These are phyloP conservation scores for Artemisia annua DNA, from an alignment of 129 eudicot species.

Conservation along the genomic window DNA sequence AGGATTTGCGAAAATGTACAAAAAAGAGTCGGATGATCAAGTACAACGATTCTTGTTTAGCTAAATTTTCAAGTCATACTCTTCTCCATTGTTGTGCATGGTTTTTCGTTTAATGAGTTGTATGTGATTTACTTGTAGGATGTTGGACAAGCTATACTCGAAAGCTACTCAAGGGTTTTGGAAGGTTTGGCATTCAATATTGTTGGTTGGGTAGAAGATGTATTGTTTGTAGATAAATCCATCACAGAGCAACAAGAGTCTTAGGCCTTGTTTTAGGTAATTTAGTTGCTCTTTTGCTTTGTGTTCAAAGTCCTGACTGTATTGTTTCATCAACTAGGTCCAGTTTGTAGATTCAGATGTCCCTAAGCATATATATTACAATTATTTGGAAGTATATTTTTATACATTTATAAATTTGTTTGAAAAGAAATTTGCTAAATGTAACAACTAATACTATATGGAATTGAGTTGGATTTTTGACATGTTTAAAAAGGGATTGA, in stretches of 20 bases:
- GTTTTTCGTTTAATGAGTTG: not conserved
- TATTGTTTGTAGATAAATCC: conserved; percentile 63
- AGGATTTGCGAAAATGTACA: not conserved
- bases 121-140: conserved; percentile 40
- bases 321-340: too few relatives aligned
- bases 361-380: too few relatives aligned
- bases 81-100: not conserved
- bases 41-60: not conserved
- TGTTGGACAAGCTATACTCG: conserved; percentile 68
- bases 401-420: too few relatives aligned
- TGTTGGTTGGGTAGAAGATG: conserved; percentile 88
- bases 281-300: too few relatives aligned
- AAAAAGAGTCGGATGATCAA: too few relatives aligned
- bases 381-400: too few relatives aligned
- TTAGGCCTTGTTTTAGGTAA: conserved; percentile 5
- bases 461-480: too few relatives aligned
- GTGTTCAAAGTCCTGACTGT: too few relatives aligned
- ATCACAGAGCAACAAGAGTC: conserved; percentile 39
- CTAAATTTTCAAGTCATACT: not conserved
- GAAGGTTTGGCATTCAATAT: conserved; percentile 77
- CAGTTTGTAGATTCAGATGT: too few relatives aligned
- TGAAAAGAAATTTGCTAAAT: too few relatives aligned
- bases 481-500: too few relatives aligned
- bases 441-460: too few relatives aligned
- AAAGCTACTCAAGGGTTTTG: conserved; percentile 74